Conservation (phyloP, 225 moss, liverwort and hornwort genomes). For the Pleurozium schreberi region DNA sequence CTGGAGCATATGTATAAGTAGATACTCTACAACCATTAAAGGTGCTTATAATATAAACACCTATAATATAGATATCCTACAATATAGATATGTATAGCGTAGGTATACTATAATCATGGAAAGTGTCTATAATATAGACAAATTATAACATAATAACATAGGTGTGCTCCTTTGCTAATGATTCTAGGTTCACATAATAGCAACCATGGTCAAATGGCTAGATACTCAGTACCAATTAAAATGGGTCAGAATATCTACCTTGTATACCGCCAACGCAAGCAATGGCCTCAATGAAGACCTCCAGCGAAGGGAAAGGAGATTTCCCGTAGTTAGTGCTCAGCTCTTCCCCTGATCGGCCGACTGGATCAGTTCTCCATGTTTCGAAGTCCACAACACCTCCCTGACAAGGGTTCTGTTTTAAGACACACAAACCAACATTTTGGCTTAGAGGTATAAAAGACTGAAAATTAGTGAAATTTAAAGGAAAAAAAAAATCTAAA, state of each 20-base stretch:
- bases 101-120: not conserved
- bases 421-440: not conserved
- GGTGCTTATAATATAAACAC: not conserved
- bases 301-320: constrained; percentile 80
- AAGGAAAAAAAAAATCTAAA: not conserved
- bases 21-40: not conserved
- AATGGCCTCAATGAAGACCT: constrained; percentile 72
- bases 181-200: not conserved
- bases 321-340: constrained; percentile 51
- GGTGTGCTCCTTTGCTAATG: not conserved
- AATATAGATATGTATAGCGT: not conserved
- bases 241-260: constrained; percentile 28
- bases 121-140: not conserved
- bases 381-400: constrained; percentile 65
- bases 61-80: not conserved
- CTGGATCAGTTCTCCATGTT: constrained; percentile 30
- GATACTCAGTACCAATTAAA: not conserved
- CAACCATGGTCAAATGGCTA: not conserved
- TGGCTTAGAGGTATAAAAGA: not conserved
- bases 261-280: constrained; percentile 60
- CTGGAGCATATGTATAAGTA: too few relatives aligned
- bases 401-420: constrained; percentile 36
- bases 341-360: constrained; percentile 13
- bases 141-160: not conserved
- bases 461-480: not conserved